A percentile compares a stretch with the other conserved stretches of the same genome.
These are phyloP conservation scores for Voacanga thouarsii DNA, from an alignment of 257 asterid species.

Conservation along the genomic window DNA sequence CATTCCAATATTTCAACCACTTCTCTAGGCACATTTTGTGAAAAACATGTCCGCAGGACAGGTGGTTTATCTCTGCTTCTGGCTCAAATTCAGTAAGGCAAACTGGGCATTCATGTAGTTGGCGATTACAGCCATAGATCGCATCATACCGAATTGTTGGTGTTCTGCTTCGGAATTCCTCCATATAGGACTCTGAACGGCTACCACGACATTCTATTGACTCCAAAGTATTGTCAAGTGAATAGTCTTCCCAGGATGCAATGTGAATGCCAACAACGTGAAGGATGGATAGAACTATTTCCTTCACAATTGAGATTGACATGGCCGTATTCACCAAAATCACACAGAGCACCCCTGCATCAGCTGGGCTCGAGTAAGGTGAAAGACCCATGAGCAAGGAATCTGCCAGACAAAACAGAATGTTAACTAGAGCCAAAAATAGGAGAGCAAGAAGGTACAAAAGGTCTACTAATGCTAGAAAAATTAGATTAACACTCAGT, in stretches of 20 bases:
- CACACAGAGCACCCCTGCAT: slow-evolving; percentile 80
- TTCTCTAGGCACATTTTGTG: slow-evolving; percentile 72
- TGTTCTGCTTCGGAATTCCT: slow-evolving; percentile 61
- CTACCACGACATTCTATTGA: slow-evolving; percentile 38
- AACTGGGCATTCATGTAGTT: slow-evolving; percentile 65
- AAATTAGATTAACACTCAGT: background rate
- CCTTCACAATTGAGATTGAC: slow-evolving; percentile 76
- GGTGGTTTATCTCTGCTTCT: slow-evolving; percentile 62
- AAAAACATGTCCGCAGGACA: slow-evolving; percentile 80
- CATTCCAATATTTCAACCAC: slow-evolving; percentile 80
- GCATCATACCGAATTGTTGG: slow-evolving; percentile 64
- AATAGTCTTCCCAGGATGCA: slow-evolving; percentile 64
- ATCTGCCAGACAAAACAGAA: background rate
- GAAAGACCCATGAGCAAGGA: slow-evolving; percentile 65
- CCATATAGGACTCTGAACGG: slow-evolving; percentile 70
- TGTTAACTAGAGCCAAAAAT: background rate
- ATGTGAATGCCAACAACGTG: slow-evolving; percentile 65
- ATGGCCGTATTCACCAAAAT: slow-evolving; percentile 80
- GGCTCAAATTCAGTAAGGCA: slow-evolving; percentile 68
- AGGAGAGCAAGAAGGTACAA: background rate
- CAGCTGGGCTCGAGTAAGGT: slow-evolving; percentile 75
- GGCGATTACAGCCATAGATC: slow-evolving; percentile 22
- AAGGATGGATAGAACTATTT: slow-evolving; percentile 64
- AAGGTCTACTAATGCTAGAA: background rate
- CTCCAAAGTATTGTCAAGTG: slow-evolving; percentile 39